Evolutionary conservation across 495 filamentous ascomycete genomes (phyloP).

Genomic region (Opeltia flavorubescens): DNA sequence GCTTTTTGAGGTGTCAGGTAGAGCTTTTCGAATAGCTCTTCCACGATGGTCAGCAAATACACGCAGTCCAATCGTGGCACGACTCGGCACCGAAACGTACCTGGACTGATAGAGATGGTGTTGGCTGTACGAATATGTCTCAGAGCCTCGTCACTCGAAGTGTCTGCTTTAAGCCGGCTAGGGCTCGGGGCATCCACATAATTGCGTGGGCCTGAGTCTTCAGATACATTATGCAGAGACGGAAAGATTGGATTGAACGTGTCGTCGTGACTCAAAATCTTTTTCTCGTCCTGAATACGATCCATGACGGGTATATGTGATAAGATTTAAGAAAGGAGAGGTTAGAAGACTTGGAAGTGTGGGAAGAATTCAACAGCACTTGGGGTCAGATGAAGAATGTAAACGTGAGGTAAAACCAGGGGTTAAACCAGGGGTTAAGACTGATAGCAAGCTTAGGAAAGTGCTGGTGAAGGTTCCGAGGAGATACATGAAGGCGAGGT

Average conservation of each 20-base stretch:
- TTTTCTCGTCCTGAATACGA: no score
- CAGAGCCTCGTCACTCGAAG: conserved; percentile 14
- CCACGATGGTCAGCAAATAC: background rate
- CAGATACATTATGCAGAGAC: conserved; percentile 16
- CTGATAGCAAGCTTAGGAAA: background rate
- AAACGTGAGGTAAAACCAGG: no score
- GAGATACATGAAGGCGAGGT: background rate
- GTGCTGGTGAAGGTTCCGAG: background rate
- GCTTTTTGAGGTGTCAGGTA: conserved; percentile 52
- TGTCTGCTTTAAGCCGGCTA: conserved; percentile 8
- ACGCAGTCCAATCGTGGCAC: background rate
- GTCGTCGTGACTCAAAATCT: background rate
- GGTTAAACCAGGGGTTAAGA: no score
- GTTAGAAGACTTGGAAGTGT: no score
- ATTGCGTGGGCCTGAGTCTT: conserved; percentile 11
- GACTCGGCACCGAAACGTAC: conserved; percentile 20
- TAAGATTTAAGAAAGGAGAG: no score
- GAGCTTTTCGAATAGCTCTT: conserved; percentile 61
- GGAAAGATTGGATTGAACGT: conserved; percentile 28
- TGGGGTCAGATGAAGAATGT: no score
- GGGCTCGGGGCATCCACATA: conserved; percentile 8
- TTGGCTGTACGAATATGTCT: conserved; percentile 30
- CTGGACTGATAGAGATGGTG: conserved; percentile 39
- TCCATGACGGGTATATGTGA: no score
- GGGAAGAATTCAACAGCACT: no score